Base-by-base conservation (phyloP, 1,139 yeast genomes). In the Candida sp. region DNA sequence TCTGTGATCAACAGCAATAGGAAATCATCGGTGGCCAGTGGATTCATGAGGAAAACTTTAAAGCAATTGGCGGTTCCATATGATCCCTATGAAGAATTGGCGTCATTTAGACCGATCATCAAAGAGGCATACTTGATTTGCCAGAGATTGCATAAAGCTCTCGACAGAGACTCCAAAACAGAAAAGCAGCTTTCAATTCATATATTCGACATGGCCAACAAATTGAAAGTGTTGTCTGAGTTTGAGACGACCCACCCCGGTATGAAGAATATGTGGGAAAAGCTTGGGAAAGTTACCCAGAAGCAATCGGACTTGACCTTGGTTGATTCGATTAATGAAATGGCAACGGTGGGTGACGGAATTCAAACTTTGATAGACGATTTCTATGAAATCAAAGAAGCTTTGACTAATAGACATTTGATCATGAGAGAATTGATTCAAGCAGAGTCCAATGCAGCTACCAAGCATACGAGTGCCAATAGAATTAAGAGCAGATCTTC, bases 1-100 rank as follows among this genome's bases (percentile, higher is more conserved):
- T 75, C 86, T 2, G 93, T 91, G 6, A 81, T 84, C 44, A 84
- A 81, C 58, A 72, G 78, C 52, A 77, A 81, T 28, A 76, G 81
- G 50, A 79, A 84, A 49, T 68, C 77, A 28, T 80, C 85, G 1
- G 77, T 89, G 73, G 76, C 98, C 74, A 85, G 96, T 30, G 99
- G 98, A 0, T 67, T 94, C 40, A 84, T 87, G 55, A 81, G 99
- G 47, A 90, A 89, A 65, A 93, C 98, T 2, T 78, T 94, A 63
- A 94, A 94, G 66, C 99, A 94, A 66, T 80, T 93, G 50, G 88
- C 90, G 30, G 90, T 96, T 1, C 99, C 99, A 0, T 90, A 87
- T 61, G 99, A 96, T 68, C 96, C 91, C 45, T 87, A 85, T 47
- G 78, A 80, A 39, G 96, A 88, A 53, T 78, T 94, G 54, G 94